A percentile compares a stretch with the other conserved stretches of the same genome.
These are phyloP conservation scores for Hibiscus mutabilis DNA, from an alignment of 345 rosid species.

Conservation along the genomic window DNA sequence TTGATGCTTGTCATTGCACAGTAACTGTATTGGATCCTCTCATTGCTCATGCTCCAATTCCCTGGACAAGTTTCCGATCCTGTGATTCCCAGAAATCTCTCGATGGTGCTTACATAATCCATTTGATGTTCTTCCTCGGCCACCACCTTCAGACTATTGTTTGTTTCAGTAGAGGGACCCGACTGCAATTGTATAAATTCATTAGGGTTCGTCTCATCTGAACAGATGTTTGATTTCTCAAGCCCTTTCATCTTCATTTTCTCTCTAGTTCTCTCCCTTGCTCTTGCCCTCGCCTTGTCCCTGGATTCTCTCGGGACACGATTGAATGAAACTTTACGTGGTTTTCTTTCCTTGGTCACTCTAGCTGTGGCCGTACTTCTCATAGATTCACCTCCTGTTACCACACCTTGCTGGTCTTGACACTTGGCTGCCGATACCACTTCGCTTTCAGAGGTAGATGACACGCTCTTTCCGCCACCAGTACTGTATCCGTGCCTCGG, in stretches of 20 bases:
- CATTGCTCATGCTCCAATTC: slow-evolving; percentile 21
- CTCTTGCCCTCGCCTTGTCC: slow-evolving; percentile 61
- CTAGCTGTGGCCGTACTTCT: background rate
- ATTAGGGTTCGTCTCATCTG: slow-evolving; percentile 34
- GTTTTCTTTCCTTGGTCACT: slow-evolving; percentile 15
- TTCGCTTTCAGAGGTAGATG: slow-evolving; percentile 37
- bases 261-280: slow-evolving; percentile 59
- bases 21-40: slow-evolving; percentile 13
- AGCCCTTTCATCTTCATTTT: slow-evolving; percentile 37
- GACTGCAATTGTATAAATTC: slow-evolving; percentile 16
- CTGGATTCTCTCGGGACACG: slow-evolving; percentile 35
- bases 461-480: slow-evolving; percentile 4
- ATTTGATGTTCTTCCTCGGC: slow-evolving; percentile 25
- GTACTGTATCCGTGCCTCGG: slow-evolving; percentile 16
- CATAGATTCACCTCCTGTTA: slow-evolving; percentile 6
- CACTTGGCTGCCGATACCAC: slow-evolving; percentile 24
- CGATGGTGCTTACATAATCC: slow-evolving; percentile 39
- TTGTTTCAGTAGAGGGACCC: slow-evolving; percentile 12
- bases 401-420: slow-evolving; percentile 7
- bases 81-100: slow-evolving; percentile 43
- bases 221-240: slow-evolving; percentile 9
- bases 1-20: slow-evolving; percentile 22
- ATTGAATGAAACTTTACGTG: slow-evolving; percentile 10
- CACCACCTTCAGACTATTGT: slow-evolving; percentile 8
- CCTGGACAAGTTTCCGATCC: slow-evolving; percentile 17